These are phyloP conservation scores for Postia placenta DNA, from an alignment of 768 basidiomycete species.

Conservation along the genomic window DNA sequence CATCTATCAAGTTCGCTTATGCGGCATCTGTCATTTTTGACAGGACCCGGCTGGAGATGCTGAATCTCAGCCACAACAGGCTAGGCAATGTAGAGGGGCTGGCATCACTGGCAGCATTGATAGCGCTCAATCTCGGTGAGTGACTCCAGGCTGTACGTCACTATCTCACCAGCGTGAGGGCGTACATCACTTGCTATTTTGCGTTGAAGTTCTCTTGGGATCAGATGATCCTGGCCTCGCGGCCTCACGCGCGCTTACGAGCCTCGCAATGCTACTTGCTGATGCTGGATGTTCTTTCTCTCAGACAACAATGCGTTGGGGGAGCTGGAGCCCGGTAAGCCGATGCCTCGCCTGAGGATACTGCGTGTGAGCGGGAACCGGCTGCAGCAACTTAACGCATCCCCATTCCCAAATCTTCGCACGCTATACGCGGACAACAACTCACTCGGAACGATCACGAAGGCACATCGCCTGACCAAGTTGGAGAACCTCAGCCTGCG, in stretches of 20 bases:
- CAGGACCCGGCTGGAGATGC: constrained; percentile 60
- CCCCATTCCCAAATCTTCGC: constrained; percentile 62
- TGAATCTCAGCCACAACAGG: constrained; percentile 77
- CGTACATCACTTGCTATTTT: constrained; percentile 4
- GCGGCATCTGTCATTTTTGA: constrained; percentile 11
- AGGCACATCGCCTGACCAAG: constrained; percentile 53
- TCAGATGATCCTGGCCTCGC: constrained; percentile 1
- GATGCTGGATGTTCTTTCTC: constrained; percentile 5
- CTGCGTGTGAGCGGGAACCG: constrained; percentile 83
- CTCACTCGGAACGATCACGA: constrained; percentile 41
- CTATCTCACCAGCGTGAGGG: constrained; percentile 4
- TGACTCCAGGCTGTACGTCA: constrained; percentile 18
- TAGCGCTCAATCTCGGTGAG: constrained; percentile 81
- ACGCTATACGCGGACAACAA: constrained; percentile 95
- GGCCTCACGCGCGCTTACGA: neutral
- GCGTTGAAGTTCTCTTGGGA: constrained; percentile 4
- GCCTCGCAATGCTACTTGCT: constrained; percentile 2
- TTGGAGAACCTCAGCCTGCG: constrained; percentile 90
- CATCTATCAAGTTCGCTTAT: constrained; percentile 13
- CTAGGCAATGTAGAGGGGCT: constrained; percentile 56
- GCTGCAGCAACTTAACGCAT: constrained; percentile 55
- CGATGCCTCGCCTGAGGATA: constrained; percentile 70
- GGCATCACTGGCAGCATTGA: constrained; percentile 52
- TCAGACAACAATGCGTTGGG: constrained; percentile 70
- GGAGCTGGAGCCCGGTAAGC: constrained; percentile 44